Evolutionary conservation across 2,329 filamentous ascomycete genomes (phyloP).

Genomic region (Hypoxylon sp.): DNA sequence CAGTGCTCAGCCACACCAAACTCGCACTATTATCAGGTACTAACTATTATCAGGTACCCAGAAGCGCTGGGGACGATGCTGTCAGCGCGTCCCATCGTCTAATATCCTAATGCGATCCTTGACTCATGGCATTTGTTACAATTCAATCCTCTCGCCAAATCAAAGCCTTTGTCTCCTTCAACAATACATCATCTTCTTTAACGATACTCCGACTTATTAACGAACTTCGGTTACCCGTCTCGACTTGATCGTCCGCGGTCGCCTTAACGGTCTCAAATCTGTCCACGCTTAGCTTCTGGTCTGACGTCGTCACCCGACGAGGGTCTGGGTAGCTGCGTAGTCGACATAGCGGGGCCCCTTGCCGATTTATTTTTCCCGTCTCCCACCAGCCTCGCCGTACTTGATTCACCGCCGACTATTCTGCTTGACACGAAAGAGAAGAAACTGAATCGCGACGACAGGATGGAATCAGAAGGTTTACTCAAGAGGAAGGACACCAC

Average conservation of each 20-base stretch:
- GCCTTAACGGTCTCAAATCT: conserved; percentile 17
- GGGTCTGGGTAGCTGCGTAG: too few species aligned
- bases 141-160: background rate
- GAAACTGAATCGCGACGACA: conserved; percentile 15
- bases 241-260: conserved; percentile 3
- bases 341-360: conserved; percentile 16
- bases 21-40: conserved; percentile 16
- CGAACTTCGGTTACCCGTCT: background rate
- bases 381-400: background rate
- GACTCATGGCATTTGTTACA: conserved; percentile 5
- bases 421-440: conserved; percentile 1
- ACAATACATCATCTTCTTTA: background rate
- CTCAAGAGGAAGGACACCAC: conserved; percentile 91
- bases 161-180: background rate
- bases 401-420: conserved; percentile 1
- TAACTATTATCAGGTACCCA: conserved; percentile 7
- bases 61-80: conserved; percentile 8
- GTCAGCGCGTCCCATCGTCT: conserved; percentile 13
- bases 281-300: conserved; percentile 7
- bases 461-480: conserved; percentile 60
- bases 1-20: conserved; percentile 28
- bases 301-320: conserved; percentile 36
- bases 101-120: conserved; percentile 10
- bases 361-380: conserved; percentile 13
- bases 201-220: background rate